Conservation (phyloP, 192 early-diverging fungal genomes). For the Radiomyces spectabilis region DNA sequence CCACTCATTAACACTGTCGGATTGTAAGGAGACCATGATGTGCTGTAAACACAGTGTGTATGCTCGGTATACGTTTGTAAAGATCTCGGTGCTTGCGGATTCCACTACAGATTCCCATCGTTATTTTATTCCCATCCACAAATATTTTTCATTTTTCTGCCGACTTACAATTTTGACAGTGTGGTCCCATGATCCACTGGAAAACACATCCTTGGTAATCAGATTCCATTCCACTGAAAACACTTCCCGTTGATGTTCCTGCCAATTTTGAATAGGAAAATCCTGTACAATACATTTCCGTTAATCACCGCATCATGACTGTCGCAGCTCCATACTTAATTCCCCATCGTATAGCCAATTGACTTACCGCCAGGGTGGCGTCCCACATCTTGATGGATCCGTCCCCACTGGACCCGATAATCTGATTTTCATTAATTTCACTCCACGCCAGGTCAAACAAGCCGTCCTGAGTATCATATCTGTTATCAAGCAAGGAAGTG, state of each 20-base stretch:
- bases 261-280: slow-evolving; percentile 84
- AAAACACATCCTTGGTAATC: slow-evolving; percentile 78
- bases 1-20: slow-evolving; percentile 78
- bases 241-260: slow-evolving; percentile 90
- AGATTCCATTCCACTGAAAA: slow-evolving; percentile 95
- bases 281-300: slow-evolving; percentile 37
- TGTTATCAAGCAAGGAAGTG: slow-evolving; percentile 20
- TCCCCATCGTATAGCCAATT: too few species aligned
- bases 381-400: slow-evolving; percentile 96
- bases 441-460: slow-evolving; percentile 94
- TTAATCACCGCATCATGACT: background rate
- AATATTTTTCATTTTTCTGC: background rate
- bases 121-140: background rate
- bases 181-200: slow-evolving; percentile 93
- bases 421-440: slow-evolving; percentile 91
- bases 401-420: slow-evolving; percentile 87
- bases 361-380: slow-evolving; percentile 68
- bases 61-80: slow-evolving; percentile 86
- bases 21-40: slow-evolving; percentile 76
- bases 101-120: slow-evolving; percentile 57
- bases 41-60: slow-evolving; percentile 86
- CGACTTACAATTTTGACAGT: slow-evolving; percentile 79
- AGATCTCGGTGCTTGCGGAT: slow-evolving; percentile 67
- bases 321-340: slow-evolving; percentile 2
- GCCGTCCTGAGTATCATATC: slow-evolving; percentile 96